Conservation (phyloP, 2,329 filamentous ascomycete genomes). For the Scedosporium dehoogii region DNA sequence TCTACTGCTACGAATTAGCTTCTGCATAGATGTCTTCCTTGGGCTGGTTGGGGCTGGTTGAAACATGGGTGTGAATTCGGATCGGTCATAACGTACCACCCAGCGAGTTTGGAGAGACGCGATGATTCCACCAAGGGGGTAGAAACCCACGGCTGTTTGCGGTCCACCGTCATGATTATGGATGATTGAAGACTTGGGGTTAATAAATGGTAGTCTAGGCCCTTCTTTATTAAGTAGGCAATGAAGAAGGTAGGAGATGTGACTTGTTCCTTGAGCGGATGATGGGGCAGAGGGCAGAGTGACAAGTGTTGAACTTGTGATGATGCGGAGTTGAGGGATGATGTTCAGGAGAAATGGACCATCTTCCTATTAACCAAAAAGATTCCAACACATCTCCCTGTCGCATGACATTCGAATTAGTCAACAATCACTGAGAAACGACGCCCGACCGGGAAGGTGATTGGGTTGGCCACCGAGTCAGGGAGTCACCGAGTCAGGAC, state of each 20-base stretch:
- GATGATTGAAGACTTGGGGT: background rate
- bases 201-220: no score
- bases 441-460: background rate
- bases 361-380: no score
- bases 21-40: background rate
- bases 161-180: background rate
- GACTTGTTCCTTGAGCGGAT: no score
- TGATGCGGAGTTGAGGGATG: no score
- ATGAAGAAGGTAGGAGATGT: no score
- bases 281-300: no score
- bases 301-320: no score
- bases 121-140: slow-evolving; percentile 3
- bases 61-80: background rate
- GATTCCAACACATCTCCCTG: background rate
- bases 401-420: background rate
- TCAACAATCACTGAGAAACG: no score
- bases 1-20: slow-evolving; percentile 37
- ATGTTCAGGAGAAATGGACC: no score
- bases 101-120: slow-evolving; percentile 1
- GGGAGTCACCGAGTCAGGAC: slow-evolving; percentile 4
- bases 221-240: no score
- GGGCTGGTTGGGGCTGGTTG: slow-evolving; percentile 11
- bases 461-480: slow-evolving; percentile 3
- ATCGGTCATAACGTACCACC: background rate
- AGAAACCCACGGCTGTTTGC: background rate